Base-by-base conservation (phyloP, 2,329 filamentous ascomycete genomes). In the Boeremia lycopersici region DNA sequence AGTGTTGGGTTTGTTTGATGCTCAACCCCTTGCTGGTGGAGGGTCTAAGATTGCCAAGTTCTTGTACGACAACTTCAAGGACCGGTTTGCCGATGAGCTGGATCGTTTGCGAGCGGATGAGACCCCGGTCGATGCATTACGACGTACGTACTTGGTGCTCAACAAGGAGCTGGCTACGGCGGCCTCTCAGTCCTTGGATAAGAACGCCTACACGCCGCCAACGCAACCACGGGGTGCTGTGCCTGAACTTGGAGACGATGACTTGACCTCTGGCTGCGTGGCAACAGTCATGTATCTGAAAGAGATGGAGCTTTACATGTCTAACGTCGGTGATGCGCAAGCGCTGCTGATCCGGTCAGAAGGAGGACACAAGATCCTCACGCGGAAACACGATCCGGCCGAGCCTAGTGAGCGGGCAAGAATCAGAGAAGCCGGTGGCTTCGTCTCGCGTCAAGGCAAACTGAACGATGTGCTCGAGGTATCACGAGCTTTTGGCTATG, bases 21-120 rank as follows among this genome's bases (percentile, higher is more conserved):
- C 95, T 3, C 91, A 97, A 72, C 85, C 88, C n/a, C 82, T 96
- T 53, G 90, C 91, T 2, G 92, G 86, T 57, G 90, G 93, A 57
- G 96, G 95, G 38, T 97, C 93, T 59, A 96, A 96, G 78, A 91
- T 99, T 64, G 93, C 95, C 61, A 98, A 97, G 73, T 99, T 91
- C 68, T 80, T 99, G 28, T 93, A 99, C 71, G 95, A 99, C 77
- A 93, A 97, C 70, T 97, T 99, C 75, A 90, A 90, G 23, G 84
- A 89, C 56, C 89, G 91, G 13, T 95, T 99, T 68, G 85, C 85
- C 6, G 84, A 89, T 49, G 93, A 99, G 76, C 76, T 99, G 46
- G 91, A 91, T 61, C 84, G 81, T 53, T 73, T 96, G 65, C 79
- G 85, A n/a, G 76, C 82, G 29, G 80, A 84, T 28, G 95, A 98